Conservation (phyloP, 2,329 filamentous ascomycete species). For the Spiromastix sp. region DNA sequence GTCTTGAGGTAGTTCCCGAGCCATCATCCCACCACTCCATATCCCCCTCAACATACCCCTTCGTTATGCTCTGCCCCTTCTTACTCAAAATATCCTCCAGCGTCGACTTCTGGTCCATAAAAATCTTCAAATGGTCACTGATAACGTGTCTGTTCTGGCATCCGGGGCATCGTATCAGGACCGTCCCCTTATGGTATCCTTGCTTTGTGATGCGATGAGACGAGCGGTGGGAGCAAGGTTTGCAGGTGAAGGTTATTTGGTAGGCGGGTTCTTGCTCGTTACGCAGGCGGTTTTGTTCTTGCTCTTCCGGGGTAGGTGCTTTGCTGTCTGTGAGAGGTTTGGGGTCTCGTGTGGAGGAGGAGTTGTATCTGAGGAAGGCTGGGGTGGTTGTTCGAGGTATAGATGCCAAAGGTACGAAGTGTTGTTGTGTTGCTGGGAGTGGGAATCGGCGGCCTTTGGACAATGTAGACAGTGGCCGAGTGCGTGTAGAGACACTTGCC, state of each 20-base stretch:
- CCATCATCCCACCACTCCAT: constrained; percentile 83
- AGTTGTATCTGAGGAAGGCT: constrained; percentile 19
- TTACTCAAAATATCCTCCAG: constrained; percentile 33
- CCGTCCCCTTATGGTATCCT: constrained; percentile 83
- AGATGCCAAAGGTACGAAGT: not conserved
- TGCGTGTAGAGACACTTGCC: constrained; percentile 2
- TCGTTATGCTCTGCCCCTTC: constrained; percentile 60
- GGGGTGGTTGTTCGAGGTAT: not conserved
- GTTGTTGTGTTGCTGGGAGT: not conserved
- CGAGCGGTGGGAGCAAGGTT: constrained; percentile 70
- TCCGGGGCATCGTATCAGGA: constrained; percentile 75
- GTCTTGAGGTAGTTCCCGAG: too few relatives aligned
- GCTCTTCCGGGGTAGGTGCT: constrained; percentile 22
- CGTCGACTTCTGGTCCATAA: constrained; percentile 32
- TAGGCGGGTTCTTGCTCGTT: constrained; percentile 56
- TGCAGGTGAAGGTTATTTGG: constrained; percentile 84
- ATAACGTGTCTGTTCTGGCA: constrained; percentile 88
- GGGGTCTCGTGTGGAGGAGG: constrained; percentile 17
- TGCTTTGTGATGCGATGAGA: constrained; percentile 83
- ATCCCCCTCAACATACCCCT: constrained; percentile 70
- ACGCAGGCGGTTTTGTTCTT: constrained; percentile 25
- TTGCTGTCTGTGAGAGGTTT: constrained; percentile 25
- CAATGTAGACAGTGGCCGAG: constrained; percentile 2
- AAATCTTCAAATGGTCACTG: constrained; percentile 69
- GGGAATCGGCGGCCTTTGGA: constrained; percentile 5